Base-by-base conservation (phyloP, 345 rosid genomes). In the Salix viminalis region DNA sequence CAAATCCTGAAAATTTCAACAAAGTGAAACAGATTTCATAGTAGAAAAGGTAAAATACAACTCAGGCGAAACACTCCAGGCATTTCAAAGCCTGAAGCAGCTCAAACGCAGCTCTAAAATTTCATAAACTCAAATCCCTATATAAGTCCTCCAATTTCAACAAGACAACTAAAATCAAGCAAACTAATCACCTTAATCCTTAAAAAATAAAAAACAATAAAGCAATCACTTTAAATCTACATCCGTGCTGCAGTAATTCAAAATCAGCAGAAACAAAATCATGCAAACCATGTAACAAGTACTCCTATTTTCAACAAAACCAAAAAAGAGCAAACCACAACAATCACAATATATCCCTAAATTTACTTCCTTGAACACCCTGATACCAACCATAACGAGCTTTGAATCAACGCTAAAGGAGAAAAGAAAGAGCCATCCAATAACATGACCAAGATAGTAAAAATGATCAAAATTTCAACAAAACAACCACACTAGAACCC, bases 1-100 rank as follows among this genome's bases (percentile, higher is more conserved):
- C 41, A 75, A 28, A 21, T n/a, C 61, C 67, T 66, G 48, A 61
- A 72, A 82, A 72, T 74, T 37, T 30, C 69, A 18, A 71, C 34
- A 14, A 80, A 58, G 10, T 74, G 44, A 71, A 36, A 48, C 54
- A 70, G 46, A 24, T 8, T 3, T 30, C 41, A 61, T 44, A 21
- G 1, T 28, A 65, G 60, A n/a, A 19, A 21, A 36, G 19, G 18
- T n/a, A 15, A 36, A 72, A 42, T 4, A 67, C 32, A 24, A 52
- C 71, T 67, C 62, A 39, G 71, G 46, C 21, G 19, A 4, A 41
- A 36, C 18, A 24, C 36, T 66, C 46, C 24, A 16, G 52, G 30
- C 23, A n/a, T 41, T 41, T 13, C 71, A 71, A 74, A 70, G 21
- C 23, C 64, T n/a, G 26, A 64, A 23, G 13, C 64, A 64, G 32